Conservation (phyloP, 805 yeast species). For the Cyberlindnera subsufficiens region DNA sequence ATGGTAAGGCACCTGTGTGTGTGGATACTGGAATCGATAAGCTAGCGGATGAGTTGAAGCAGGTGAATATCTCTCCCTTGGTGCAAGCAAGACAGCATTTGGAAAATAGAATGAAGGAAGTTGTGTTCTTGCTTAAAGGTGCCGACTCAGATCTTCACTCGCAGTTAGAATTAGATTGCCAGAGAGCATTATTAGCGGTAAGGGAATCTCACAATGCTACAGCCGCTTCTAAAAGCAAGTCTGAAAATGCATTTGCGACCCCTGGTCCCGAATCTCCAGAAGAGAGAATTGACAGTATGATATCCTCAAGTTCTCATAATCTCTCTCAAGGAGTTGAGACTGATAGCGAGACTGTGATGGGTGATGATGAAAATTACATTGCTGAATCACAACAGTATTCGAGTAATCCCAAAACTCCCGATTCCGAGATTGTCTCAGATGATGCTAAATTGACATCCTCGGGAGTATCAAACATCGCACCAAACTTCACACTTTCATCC, state of each 20-base stretch:
- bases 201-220: not conserved
- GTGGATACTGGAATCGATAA: not conserved
- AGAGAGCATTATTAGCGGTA: conserved; percentile 5
- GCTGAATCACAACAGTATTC: no score
- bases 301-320: not conserved
- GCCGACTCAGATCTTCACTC: conserved; percentile 4
- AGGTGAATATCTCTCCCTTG: conserved; percentile 11
- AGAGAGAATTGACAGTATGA: not conserved
- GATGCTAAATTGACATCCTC: no score
- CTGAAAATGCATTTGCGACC: conserved; percentile 1
- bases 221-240: not conserved
- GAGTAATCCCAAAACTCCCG: no score
- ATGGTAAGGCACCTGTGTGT: not conserved
- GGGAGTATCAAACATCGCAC: not conserved
- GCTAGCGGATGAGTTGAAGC: not conserved
- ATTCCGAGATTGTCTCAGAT: no score
- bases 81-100: conserved; percentile 22
- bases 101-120: conserved; percentile 23
- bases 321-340: conserved; percentile 1
- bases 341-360: conserved; percentile 9
- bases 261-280: conserved; percentile 8
- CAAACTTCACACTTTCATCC: conserved; percentile 4
- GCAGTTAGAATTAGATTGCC: conserved; percentile 7
- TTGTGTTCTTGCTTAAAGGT: conserved; percentile 22
- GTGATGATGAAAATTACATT: conserved; percentile 1